These are phyloP conservation scores for Wickerhamiella shivajii DNA, from an alignment of 805 yeast genomes.

Conservation along the genomic window DNA sequence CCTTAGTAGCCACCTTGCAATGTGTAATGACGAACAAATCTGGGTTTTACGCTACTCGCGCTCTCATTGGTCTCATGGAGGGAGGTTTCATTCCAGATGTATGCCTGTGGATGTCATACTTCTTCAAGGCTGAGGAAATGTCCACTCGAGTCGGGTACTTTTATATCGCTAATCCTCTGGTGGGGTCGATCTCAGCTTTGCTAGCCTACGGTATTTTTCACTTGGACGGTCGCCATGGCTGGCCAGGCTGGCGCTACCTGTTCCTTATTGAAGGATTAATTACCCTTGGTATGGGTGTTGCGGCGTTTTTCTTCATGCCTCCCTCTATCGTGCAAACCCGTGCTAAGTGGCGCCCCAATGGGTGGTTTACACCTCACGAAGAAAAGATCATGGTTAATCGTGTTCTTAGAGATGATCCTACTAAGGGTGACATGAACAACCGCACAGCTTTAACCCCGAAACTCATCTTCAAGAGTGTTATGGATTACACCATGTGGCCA, in stretches of 20 bases:
- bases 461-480: slow-evolving; percentile 29
- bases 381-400: slow-evolving; percentile 45
- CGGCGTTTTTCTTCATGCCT: slow-evolving; percentile 37
- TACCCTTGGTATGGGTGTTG: slow-evolving; percentile 39
- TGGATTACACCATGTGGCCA: slow-evolving; percentile 45
- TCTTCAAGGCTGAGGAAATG: slow-evolving; percentile 39
- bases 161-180: slow-evolving; percentile 30
- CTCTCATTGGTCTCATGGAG: slow-evolving; percentile 40
- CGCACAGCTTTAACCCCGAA: slow-evolving; percentile 35
- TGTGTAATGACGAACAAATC: slow-evolving; percentile 29
- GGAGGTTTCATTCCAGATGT: slow-evolving; percentile 33
- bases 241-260: slow-evolving; percentile 51
- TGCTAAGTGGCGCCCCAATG: slow-evolving; percentile 34
- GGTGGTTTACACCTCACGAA: slow-evolving; percentile 41
- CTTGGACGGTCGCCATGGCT: slow-evolving; percentile 32
- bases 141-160: slow-evolving; percentile 40
- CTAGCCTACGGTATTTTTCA: slow-evolving; percentile 36
- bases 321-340: slow-evolving; percentile 41
- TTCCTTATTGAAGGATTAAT: slow-evolving; percentile 49
- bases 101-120: slow-evolving; percentile 26
- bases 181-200: slow-evolving; percentile 26
- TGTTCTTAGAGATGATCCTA: slow-evolving; percentile 48
- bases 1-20: slow-evolving; percentile 39
- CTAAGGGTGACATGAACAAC: slow-evolving; percentile 50
- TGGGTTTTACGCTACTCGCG: slow-evolving; percentile 35